Evolutionary conservation across 768 basidiomycete genomes (phyloP).

Genomic region (Kwoniella dendrophila): DNA sequence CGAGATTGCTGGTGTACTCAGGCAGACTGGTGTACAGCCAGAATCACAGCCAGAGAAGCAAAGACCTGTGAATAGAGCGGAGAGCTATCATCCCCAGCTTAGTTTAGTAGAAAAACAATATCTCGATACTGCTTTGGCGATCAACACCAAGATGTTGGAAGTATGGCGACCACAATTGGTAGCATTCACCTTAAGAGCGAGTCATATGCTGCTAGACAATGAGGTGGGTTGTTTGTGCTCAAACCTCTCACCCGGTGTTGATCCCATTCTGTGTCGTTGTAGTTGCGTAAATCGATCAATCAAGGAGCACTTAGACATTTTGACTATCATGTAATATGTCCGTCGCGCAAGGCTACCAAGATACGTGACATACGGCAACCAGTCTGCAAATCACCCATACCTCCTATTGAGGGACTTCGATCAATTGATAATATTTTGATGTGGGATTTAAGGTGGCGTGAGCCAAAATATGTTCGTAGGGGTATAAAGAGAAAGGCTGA

Average conservation of each 20-base stretch:
- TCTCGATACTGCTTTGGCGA: not conserved
- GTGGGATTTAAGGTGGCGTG: conserved; percentile 22
- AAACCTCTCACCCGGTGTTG: not conserved
- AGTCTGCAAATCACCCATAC: conserved; percentile 10
- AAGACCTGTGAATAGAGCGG: not conserved
- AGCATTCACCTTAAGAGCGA: conserved; percentile 10
- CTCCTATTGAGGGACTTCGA: conserved; percentile 12
- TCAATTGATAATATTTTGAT: conserved; percentile 28
- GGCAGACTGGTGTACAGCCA: conserved; percentile 6
- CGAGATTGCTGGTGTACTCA: conserved; percentile 2
- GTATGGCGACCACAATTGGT: conserved; percentile 5
- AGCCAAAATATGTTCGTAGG: conserved; percentile 10
- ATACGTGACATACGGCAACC: not conserved
- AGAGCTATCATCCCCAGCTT: not conserved
- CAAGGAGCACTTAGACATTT: conserved; percentile 14
- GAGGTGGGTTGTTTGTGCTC: conserved; percentile 2
- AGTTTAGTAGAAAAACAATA: not conserved
- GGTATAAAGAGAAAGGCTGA: not conserved
- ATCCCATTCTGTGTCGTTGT: not conserved
- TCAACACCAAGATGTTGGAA: conserved; percentile 1
- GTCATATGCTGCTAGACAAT: conserved; percentile 7
- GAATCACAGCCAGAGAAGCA: not conserved
- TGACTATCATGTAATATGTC: conserved; percentile 16
- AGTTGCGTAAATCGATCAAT: conserved; percentile 1
- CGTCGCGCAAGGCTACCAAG: not conserved